Base-by-base conservation (phyloP, 805 yeast species). In the Cyberlindnera nakhonratchasimensis region DNA sequence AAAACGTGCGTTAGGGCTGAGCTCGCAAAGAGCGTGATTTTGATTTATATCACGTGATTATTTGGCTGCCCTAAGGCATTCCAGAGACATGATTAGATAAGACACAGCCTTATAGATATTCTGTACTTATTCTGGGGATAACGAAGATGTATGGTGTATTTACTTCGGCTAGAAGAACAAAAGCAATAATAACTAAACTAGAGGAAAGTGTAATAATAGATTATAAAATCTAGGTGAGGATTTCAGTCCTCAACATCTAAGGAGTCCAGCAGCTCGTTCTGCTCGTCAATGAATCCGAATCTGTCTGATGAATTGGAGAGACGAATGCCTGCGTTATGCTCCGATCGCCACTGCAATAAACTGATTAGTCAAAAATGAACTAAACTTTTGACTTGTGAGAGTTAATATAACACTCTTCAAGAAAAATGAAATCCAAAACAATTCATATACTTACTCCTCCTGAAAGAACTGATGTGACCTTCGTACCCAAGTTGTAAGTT, bases 231-330 rank as follows among this genome's bases (percentile, higher is more conserved):
- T 11, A 33, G 34, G 6, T 14, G 14, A 29, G 21, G 17, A 20
- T 16, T 17, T 31, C 33, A 40, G 10, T 45, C 57, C 17, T 56
- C 60, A 2, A 50, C 57, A 40, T 67, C 73, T 21, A 69, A 47
- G 13, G 65, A 61, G 44, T 70, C 74, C 12, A 70, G 32, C 2
- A 70, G 53, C 13, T 66, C 59, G 50, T 69, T 69, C 32, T 68
- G 71, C 9, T 63, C 64, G 30, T 68, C 72, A 49, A 67, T 60
- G 42, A 62, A 66, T 7, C 68, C 60, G 32, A 65, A 55, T 40
- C 67, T 57, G 13, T 61, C 62, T 3, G 57, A 54, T 26, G 56
- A 47, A 37, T 58, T 51, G 31, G 53, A 38, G 28, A 52, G 39
- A 22, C 58, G 42, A 34, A 49, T 49, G 18, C 54, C 39, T 6